These are phyloP conservation scores for Salix caprea DNA, from an alignment of 345 rosid species.

Conservation along the genomic window DNA sequence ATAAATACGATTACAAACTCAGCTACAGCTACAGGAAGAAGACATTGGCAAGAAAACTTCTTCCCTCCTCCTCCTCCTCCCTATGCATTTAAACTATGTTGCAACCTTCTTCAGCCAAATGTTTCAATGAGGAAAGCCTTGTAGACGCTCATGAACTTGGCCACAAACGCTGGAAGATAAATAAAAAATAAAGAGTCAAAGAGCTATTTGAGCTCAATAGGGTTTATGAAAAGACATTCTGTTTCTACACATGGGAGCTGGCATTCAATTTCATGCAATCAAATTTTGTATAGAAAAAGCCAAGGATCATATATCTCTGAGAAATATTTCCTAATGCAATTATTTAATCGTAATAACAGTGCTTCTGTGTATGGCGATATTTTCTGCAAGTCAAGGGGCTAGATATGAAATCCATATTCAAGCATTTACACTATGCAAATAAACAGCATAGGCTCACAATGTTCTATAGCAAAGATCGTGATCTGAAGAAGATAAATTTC, in stretches of 20 bases:
- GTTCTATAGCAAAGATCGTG: not conserved
- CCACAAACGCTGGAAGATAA: slow-evolving; percentile 68
- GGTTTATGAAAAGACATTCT: not conserved
- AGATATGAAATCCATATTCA: not conserved
- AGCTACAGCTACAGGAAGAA: not conserved
- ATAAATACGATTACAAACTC: too few relatives aligned
- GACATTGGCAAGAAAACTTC: not conserved
- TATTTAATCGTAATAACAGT: not conserved
- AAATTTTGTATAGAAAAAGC: not conserved
- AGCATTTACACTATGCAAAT: not conserved
- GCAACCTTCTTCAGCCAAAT: slow-evolving; percentile 50
- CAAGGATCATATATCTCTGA: not conserved
- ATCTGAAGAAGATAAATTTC: not conserved
- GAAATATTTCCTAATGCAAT: not conserved
- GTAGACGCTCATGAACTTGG: slow-evolving; percentile 93
- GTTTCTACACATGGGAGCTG: not conserved
- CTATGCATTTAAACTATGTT: not conserved
- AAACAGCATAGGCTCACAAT: not conserved
- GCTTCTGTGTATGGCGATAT: too few relatives aligned
- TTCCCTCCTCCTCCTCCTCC: not conserved
- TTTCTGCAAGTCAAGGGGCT: too few relatives aligned
- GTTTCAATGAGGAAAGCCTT: slow-evolving; percentile 78
- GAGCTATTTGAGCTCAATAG: not conserved
- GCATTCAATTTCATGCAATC: too few relatives aligned
- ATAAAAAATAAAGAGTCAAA: not conserved